Conservation (phyloP, 1,139 yeast species). For the Magnusiomyces suaveolens region DNA sequence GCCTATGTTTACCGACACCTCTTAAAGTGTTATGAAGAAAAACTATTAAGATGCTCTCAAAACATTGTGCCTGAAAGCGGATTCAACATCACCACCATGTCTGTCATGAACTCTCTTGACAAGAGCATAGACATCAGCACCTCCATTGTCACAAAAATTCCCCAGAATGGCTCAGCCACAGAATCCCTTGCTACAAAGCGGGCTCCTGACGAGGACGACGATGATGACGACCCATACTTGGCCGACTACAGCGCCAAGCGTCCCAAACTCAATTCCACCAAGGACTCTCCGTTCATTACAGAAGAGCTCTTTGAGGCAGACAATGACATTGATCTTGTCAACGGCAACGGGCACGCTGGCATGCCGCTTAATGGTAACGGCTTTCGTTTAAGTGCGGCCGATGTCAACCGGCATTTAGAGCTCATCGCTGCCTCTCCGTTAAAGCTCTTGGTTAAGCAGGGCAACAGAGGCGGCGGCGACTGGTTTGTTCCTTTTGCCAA, state of each 20-base stretch:
- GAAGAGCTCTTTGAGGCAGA: slow-evolving; percentile 21
- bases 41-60: slow-evolving; percentile 25
- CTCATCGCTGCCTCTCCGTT: slow-evolving; percentile 29
- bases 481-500: slow-evolving; percentile 35
- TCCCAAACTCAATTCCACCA: slow-evolving; percentile 5
- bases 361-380: slow-evolving; percentile 7
- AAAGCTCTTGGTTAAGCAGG: slow-evolving; percentile 27
- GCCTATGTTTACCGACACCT: slow-evolving; percentile 56
- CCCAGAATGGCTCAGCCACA: slow-evolving; percentile 15
- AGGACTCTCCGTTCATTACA: slow-evolving; percentile 15
- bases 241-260: not conserved
- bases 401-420: slow-evolving; percentile 38
- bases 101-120: slow-evolving; percentile 26
- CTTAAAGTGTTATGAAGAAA: slow-evolving; percentile 46
- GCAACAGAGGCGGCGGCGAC: slow-evolving; percentile 34
- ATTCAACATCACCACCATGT: slow-evolving; percentile 29
- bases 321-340: slow-evolving; percentile 18
- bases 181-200: slow-evolving; percentile 6
- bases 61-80: slow-evolving; percentile 23
- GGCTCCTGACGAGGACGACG: slow-evolving; percentile 5
- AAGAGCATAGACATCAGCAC: slow-evolving; percentile 24
- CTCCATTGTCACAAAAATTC: slow-evolving; percentile 16
- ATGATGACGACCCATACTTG: slow-evolving; percentile 8
- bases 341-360: slow-evolving; percentile 13
- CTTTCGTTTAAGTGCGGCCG: not conserved